Conservation (phyloP, 441 rosid genomes). For the Gossypium gossypioides region DNA sequence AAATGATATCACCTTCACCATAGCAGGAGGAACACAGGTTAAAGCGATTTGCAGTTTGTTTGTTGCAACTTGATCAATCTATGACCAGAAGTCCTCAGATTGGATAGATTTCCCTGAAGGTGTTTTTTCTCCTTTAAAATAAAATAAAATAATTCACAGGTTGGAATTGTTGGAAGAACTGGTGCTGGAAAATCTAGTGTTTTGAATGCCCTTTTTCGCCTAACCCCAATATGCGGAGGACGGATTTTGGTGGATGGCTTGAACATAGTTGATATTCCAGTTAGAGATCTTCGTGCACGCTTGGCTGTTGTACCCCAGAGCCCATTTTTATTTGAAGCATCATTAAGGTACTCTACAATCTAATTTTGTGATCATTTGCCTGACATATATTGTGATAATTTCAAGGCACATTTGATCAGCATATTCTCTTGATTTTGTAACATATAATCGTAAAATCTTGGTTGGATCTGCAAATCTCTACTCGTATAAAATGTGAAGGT, state of each 20-base stretch:
- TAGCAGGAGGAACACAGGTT: slow-evolving; percentile 70
- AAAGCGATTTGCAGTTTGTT: slow-evolving; percentile 8
- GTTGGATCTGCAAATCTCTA: neutral
- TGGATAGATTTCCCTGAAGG: neutral
- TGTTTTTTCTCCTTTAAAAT: neutral
- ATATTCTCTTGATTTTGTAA: neutral
- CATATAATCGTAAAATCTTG: neutral
- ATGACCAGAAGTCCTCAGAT: neutral
- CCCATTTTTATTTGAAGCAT: slow-evolving; percentile 85
- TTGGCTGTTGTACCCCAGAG: slow-evolving; percentile 91
- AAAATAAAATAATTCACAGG: slow-evolving; percentile 31
- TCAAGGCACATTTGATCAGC: neutral
- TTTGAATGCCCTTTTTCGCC: slow-evolving; percentile 87
- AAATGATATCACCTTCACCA: slow-evolving; percentile 42
- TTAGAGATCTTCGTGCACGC: slow-evolving; percentile 71
- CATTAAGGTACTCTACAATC: slow-evolving; percentile 44
- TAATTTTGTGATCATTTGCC: neutral
- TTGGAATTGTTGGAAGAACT: slow-evolving; percentile 90
- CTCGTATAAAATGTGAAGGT: neutral
- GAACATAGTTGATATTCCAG: slow-evolving; percentile 51
- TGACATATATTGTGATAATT: neutral
- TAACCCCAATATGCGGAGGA: slow-evolving; percentile 56
- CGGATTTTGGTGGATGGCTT: slow-evolving; percentile 66
- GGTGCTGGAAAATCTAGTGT: slow-evolving; percentile 95
- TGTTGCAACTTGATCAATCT: neutral